These are phyloP conservation scores for Aspergillus tubingensis DNA, from an alignment of 2,329 filamentous ascomycete species.

Conservation along the genomic window DNA sequence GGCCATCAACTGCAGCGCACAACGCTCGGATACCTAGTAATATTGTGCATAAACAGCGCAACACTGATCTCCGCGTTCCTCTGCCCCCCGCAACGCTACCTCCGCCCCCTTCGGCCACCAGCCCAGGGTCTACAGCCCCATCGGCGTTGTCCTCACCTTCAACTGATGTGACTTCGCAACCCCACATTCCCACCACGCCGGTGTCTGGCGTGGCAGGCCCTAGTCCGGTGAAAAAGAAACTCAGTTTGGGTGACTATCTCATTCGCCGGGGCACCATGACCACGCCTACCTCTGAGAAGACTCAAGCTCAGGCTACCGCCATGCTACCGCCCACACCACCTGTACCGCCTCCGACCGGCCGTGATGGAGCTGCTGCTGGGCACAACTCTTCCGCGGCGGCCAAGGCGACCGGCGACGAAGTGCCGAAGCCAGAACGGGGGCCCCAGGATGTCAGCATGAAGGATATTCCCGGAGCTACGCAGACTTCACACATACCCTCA, in stretches of 20 bases:
- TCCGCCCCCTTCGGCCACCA: conserved; percentile 26
- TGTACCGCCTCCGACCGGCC: conserved; percentile 18
- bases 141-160: conserved; percentile 32
- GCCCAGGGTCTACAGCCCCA: conserved; percentile 34
- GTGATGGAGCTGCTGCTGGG: conserved; percentile 16
- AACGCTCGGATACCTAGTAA: conserved; percentile 32
- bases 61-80: conserved; percentile 30
- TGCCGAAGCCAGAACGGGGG: conserved; percentile 18
- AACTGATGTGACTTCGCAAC: conserved; percentile 28
- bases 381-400: conserved; percentile 12
- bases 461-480: conserved; percentile 31
- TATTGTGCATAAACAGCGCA: conserved; percentile 19
- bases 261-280: conserved; percentile 44
- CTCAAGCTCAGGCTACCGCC: conserved; percentile 31
- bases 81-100: conserved; percentile 27
- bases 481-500: conserved; percentile 30
- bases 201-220: conserved; percentile 41
- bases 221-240: conserved; percentile 53
- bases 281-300: conserved; percentile 45
- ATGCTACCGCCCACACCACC: conserved; percentile 31
- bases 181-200: conserved; percentile 22
- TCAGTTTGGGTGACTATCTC: conserved; percentile 53
- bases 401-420: conserved; percentile 2
- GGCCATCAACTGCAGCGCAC: conserved; percentile 43
- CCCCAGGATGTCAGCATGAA: conserved; percentile 36